Evolutionary conservation across 495 filamentous ascomycete genomes (phyloP).

Genomic region (Rostrohypoxylon terebratum): DNA sequence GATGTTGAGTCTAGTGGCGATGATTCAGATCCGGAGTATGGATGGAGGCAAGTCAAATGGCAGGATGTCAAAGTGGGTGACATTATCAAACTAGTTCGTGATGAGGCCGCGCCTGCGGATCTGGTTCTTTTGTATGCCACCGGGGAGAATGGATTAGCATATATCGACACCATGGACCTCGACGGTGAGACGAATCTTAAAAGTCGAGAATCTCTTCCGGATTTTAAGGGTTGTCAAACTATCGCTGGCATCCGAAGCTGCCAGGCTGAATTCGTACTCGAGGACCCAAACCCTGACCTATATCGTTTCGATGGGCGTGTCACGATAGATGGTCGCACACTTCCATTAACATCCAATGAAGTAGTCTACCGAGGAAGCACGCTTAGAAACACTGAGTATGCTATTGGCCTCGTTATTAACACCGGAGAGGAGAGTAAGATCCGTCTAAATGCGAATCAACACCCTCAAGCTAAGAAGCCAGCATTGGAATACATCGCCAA

Average conservation of each 20-base stretch:
- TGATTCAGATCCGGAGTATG: conserved; percentile 46
- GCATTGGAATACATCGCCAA: conserved; percentile 82
- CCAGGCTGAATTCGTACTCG: conserved; percentile 71
- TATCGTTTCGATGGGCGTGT: conserved; percentile 89
- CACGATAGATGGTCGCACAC: conserved; percentile 68
- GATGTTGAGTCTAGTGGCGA: conserved; percentile 20
- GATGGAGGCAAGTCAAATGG: conserved; percentile 80
- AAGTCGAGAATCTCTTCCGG: conserved; percentile 58
- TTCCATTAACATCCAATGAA: conserved; percentile 82
- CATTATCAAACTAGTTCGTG: conserved; percentile 77
- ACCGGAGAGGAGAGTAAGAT: conserved; percentile 94
- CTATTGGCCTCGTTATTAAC: conserved; percentile 83
- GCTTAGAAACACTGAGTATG: conserved; percentile 78
- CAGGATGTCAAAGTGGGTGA: conserved; percentile 84
- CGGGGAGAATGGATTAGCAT: conserved; percentile 82
- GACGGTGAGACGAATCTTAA: conserved; percentile 96
- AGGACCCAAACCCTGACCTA: conserved; percentile 87
- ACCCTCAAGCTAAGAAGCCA: conserved; percentile 86
- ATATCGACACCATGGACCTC: conserved; percentile 95
- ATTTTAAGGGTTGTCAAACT: conserved; percentile 67
- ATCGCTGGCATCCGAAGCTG: conserved; percentile 65
- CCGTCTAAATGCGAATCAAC: conserved; percentile 91
- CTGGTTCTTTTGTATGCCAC: conserved; percentile 78
- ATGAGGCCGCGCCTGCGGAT: conserved; percentile 86
- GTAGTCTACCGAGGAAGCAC: conserved; percentile 87